phyloP scores from a whole-genome alignment of 495 filamentous ascomycete genomes.

The Talaromyces borbonicus region DNA sequence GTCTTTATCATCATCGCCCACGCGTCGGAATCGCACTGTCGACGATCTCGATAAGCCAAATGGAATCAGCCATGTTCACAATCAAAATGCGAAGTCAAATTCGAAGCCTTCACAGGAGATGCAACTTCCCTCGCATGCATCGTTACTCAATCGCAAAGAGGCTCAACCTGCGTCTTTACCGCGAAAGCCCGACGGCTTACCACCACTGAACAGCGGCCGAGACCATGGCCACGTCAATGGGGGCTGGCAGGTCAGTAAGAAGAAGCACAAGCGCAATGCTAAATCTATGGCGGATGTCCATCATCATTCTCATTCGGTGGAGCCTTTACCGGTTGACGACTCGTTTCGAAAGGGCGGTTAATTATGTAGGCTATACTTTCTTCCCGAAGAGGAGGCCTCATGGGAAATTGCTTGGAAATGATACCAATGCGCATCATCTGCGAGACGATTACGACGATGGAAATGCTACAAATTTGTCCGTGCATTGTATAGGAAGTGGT shows the following conservation, averaged over 20 bases:
- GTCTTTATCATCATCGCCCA: conserved; percentile 20
- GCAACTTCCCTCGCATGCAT: conserved; percentile 14
- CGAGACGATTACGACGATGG: too few relatives aligned
- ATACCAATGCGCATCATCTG: too few relatives aligned
- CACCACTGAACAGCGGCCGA: conserved; percentile 12
- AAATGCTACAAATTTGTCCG: too few relatives aligned
- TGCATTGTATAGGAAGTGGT: too few relatives aligned
- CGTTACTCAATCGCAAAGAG: conserved; percentile 20
- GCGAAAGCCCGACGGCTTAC: conserved; percentile 26
- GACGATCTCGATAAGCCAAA: conserved; percentile 30
- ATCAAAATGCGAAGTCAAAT: conserved; percentile 23
- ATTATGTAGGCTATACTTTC: too few relatives aligned
- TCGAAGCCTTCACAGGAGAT: conserved; percentile 25
- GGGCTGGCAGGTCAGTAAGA: conserved; percentile 42
- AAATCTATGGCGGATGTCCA: conserved; percentile 25
- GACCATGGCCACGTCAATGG: conserved; percentile 20
- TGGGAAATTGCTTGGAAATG: too few relatives aligned
- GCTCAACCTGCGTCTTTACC: conserved; percentile 19
- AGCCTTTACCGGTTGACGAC: conserved; percentile 38
- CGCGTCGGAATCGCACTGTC: conserved; percentile 26
- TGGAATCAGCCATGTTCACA: conserved; percentile 19
- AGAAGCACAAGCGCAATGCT: conserved; percentile 34
- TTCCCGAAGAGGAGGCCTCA: too few relatives aligned
- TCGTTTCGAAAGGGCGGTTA: conserved; percentile 43
- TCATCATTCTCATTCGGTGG: conserved; percentile 21